Conservation (phyloP, 768 basidiomycete genomes). For the Termitomyces eurrhizus region DNA sequence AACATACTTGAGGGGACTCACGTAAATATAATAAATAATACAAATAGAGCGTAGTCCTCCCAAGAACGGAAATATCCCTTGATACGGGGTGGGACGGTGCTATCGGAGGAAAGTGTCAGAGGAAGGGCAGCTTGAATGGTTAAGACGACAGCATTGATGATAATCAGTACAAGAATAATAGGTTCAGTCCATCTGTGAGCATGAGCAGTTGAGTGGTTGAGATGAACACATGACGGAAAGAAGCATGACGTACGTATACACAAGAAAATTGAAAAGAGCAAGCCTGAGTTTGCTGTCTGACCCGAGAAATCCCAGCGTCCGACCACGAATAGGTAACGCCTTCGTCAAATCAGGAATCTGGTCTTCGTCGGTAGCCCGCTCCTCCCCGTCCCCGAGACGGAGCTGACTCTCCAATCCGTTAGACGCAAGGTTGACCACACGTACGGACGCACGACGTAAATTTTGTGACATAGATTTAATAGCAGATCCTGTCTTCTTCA, state of each 20-base stretch:
- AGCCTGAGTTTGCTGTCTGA: conserved; percentile 62
- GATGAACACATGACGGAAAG: conserved; percentile 3
- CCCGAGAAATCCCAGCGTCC: conserved; percentile 74
- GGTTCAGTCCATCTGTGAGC: conserved; percentile 79
- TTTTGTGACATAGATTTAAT: conserved; percentile 55
- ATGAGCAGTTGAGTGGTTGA: neutral
- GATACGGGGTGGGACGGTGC: conserved; percentile 35
- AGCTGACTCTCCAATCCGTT: conserved; percentile 58
- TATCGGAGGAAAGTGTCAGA: conserved; percentile 45
- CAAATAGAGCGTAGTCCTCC: conserved; percentile 89
- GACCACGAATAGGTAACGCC: conserved; percentile 60
- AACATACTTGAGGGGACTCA: conserved; percentile 31
- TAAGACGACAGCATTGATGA: conserved; percentile 78
- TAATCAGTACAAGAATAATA: conserved; percentile 74
- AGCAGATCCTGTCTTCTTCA: conserved; percentile 57
- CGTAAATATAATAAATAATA: conserved; percentile 84
- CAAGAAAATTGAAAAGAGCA: conserved; percentile 62
- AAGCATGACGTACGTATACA: conserved; percentile 56
- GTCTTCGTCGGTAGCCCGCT: conserved; percentile 26
- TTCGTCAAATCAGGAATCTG: conserved; percentile 40
- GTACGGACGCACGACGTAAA: conserved; percentile 61
- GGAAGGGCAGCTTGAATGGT: conserved; percentile 74
- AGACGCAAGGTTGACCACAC: conserved; percentile 79
- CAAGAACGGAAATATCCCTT: conserved; percentile 82
- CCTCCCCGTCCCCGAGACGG: conserved; percentile 46